Base-by-base conservation (phyloP, 805 yeast species). In the Saturnispora gosingensis region DNA sequence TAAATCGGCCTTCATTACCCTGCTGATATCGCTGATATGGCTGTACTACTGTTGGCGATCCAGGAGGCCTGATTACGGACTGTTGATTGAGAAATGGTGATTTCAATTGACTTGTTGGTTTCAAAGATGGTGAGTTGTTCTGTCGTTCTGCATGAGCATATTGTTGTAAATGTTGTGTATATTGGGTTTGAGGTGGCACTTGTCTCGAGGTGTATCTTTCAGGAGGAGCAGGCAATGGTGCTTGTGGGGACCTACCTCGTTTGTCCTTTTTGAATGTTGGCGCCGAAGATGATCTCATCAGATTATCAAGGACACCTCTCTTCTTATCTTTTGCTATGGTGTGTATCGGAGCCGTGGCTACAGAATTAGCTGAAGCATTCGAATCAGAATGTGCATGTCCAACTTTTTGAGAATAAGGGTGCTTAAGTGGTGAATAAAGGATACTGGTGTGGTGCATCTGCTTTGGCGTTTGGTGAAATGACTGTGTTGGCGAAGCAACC, bases 201-300 rank as follows among this genome's bases (percentile, higher is more conserved):
- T 22, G 48, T 11, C 55, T 53, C 18, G 51, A 20, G 20, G 15
- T 16, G 15, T 27, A 24, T 16, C 20, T 25, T 10, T 27, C 49
- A 25, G 44, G 49, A 2, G 54, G 56, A 34, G 25, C 51, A 13
- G 55, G 53, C n/a, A 53, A 27, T 9, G 44, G 44, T 22, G 22
- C 22, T 9, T 39, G 39, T 10, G 49, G 49, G 8, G 38, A 39
- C 18, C 24, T 45, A 7, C 13, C 40, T 13, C 28, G 24, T 40
- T 13, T 28, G 5, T 20, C 54, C 46, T 11, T 42, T 22, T 7
- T 39, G 48, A 20, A 48, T 47, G 4, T 43, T 24, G 7, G 43
- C 39, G 42, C 42, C 18, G 58, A 55, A 2, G 56, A 51, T 1
- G 58, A 51, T 49, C 58, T 53, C 43, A 48, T 48, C 8, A 55